Evolutionary conservation across 164 flowering plant genomes (phyloP), one percentile per base, ranked within the genome.

Genomic region (Platanus orientalis): DNA sequence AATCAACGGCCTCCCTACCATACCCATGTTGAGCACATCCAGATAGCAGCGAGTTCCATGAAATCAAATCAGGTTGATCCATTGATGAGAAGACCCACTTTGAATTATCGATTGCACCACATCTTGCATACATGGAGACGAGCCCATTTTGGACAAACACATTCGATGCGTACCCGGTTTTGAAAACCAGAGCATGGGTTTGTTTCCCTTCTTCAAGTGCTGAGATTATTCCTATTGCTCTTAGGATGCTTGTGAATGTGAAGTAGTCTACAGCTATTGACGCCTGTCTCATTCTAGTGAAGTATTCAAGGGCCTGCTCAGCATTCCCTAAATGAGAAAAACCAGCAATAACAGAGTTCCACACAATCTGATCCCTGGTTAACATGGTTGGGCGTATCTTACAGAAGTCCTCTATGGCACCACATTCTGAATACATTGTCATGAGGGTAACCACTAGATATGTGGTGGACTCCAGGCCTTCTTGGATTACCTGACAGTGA

Each of bases 271-370:
- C 47, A 30, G 2, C 14, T 45, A 80, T 21, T 11, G 78, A 71
- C 16, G 54, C 70, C 57, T 44, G 58, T 64, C 80, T 79, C 89
- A 82, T 84, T 66, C 57, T 63, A 45, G 42, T 29, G 61, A 83
- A 83, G 54, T 54, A 70, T 11, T 58, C 44, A 10, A 83, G 60
- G 49, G 81, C 84, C 49, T 80, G 80, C 45, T 66, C 44, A 20
- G 73, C 75, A 36, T 49, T 26, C 60, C 79, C 82, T 58, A 81
- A 55, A 64, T 71, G 75, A 58, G 79, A 57, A 54, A 67, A 80
- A 47, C 90, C 84, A 28, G 79, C 79, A 63, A 83, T 77, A 52
- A 76, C 67, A 44, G 87, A 83, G 73, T 81, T 85, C 76, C 78
- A 81, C n/a, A 80, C 69, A 42, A 83, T 67, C 34, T 80, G 84